Evolutionary conservation across 2,329 filamentous ascomycete species (phyloP), one percentile per base, ranked within the genome.

Genomic region (Nectriaceae sp.): DNA sequence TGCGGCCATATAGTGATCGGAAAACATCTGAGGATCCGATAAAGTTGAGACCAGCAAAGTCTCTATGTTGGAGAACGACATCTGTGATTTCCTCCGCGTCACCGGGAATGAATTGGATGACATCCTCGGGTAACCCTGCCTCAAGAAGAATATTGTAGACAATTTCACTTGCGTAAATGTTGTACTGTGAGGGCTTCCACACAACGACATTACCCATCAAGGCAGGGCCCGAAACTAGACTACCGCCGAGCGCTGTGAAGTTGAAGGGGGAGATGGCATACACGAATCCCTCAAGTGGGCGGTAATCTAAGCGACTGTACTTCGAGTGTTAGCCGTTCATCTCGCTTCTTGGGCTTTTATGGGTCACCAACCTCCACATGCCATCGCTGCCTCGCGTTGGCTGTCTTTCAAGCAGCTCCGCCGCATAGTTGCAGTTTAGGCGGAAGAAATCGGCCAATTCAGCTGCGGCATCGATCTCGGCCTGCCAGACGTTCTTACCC

Each of bases 261-360:
- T 97, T 97, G 80, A 97, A 97, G 16, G 92, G 92, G 35, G 87
- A 90, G 60, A 97, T 84, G 22, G 92, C 92, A 66, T 97, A 97
- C 52, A 97, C 90, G 69, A 97, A 97, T 6, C 92, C 92, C 70
- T 97, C 92, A 1, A 97, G 82, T n/a, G 93, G 87, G 24, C 92
- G 81, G 76, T 96, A 85, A 72, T 97, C 92, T 47, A 91, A 79
- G 16, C 92, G 84, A 69, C 96, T 96, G 18, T 21, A 19, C 36
- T 21, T n/a, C 26, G n/a, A n/a, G n/a, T 33, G 18, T 44, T 35
- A 48, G 33, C 20, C 24, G 13, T 26, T 22, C 5, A 15, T 35
- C 31, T 15, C n/a, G 15, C n/a, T 15, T 11, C 40, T 16, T 42
- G 15, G 2, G 18, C 33, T n/a, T n/a, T n/a, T n/a, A n/a, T n/a